A percentile compares a stretch with the other conserved stretches of the same genome.
Evolutionary conservation across 768 basidiomycete genomes (phyloP).

Genomic region (Kwoniella sp.): DNA sequence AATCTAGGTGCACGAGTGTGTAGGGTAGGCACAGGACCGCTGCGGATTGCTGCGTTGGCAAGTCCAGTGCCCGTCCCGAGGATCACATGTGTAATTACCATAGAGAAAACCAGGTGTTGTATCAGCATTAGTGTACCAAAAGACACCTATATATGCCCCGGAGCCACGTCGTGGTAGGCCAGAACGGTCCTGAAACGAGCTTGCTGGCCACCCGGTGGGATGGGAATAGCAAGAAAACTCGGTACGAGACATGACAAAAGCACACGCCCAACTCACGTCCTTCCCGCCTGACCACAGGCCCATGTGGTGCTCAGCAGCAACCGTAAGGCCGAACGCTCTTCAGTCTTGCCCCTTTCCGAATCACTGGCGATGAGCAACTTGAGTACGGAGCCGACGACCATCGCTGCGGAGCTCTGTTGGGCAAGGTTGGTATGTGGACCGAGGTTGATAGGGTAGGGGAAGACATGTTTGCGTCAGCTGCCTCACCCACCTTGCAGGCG

Average conservation of each 20-base stretch:
- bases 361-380: slow-evolving; percentile 77
- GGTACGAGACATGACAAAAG: not conserved
- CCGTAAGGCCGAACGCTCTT: slow-evolving; percentile 76
- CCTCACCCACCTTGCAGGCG: no score
- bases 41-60: slow-evolving; percentile 66
- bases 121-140: no score
- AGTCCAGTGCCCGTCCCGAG: no score
- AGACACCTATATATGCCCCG: no score
- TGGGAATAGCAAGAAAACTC: no score
- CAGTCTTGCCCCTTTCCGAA: slow-evolving; percentile 63
- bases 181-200: no score
- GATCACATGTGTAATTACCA: no score
- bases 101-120: no score
- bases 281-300: slow-evolving; percentile 64
- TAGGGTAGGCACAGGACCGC: slow-evolving; percentile 74
- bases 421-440: no score
- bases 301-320: slow-evolving; percentile 82
- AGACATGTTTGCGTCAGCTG: no score
- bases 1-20: slow-evolving; percentile 76
- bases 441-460: not conserved
- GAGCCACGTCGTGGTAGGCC: no score
- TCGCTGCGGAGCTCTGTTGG: slow-evolving; percentile 63
- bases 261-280: slow-evolving; percentile 59
- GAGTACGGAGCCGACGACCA: slow-evolving; percentile 84
- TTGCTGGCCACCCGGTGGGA: no score